Evolutionary conservation across 1,139 yeast genomes (phyloP), one percentile per base, ranked within the genome.

Genomic region (Protomyces macrosporus): DNA sequence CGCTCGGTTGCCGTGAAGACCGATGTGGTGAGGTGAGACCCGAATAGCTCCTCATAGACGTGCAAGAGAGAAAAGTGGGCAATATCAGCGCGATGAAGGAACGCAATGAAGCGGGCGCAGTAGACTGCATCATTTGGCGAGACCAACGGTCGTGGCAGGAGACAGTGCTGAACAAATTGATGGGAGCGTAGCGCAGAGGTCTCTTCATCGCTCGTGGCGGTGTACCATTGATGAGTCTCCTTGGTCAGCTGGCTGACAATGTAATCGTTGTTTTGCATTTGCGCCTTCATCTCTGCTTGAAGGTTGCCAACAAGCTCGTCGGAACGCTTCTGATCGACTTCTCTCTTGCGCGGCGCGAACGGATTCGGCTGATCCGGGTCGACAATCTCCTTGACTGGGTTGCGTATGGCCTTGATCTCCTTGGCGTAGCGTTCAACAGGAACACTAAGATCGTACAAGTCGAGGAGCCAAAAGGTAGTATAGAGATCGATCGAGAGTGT

Each of bases 101-200:
- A 69, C 67, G 83, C 81, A 2, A 89, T 69, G 71, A 90, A 89
- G 65, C 81, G 78, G 0, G 90, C 84, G 53, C 85, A 76, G 72
- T 77, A 90, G 0, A 87, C 80, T 0, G 98, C 97, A 76, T 91
- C 98, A 67, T 86, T 82, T 0, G 96, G 86, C 0, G 97, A 88
- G 69, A 87, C 90, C 2, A 87, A 74, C 2, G 86, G 81, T 69
- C 97, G 79, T 14, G 97, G 97, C 23, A 90, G 74, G 4, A 90
- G 71, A 74, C 97, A 89, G 63, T 76, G 75, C 66, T 87, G 86
- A 42, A 89, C 72, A 65, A 90, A 79, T 4, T 75, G 16, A 16
- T 42, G 48, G 48, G 48, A 14, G 32, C 48, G 48, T 30, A 16
- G 16, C 4, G 48, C 48, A 16, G n/a, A 16, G 6, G 23, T 30